phyloP scores from a whole-genome alignment of 371 early-diverging fungal species.

The Catenaria anguillulae region DNA sequence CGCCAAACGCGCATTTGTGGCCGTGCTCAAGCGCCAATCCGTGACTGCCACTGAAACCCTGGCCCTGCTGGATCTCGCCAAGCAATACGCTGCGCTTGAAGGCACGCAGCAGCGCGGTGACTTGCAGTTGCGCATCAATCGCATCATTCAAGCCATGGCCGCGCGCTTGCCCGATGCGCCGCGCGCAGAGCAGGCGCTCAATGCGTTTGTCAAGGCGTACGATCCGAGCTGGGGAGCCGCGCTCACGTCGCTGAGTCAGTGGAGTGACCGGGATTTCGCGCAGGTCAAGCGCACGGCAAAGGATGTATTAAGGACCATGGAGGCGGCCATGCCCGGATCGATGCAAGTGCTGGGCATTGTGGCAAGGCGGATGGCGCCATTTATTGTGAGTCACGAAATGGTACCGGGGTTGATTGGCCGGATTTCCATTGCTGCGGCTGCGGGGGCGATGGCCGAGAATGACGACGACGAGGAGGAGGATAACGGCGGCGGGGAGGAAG shows the following conservation, averaged over 20 bases:
- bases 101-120: neutral
- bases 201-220: slow-evolving; percentile 35
- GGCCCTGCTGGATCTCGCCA: neutral
- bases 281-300: slow-evolving; percentile 42
- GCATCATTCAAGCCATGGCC: slow-evolving; percentile 13
- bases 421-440: no score
- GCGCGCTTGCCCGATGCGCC: slow-evolving; percentile 42
- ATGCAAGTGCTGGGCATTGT: slow-evolving; percentile 54
- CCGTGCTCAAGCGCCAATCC: neutral
- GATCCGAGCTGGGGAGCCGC: slow-evolving; percentile 33
- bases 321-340: slow-evolving; percentile 35
- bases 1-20: neutral
- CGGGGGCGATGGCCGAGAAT: neutral
- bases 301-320: slow-evolving; percentile 44
- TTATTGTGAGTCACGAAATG: slow-evolving; percentile 40
- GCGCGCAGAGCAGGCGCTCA: slow-evolving; percentile 26
- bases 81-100: slow-evolving; percentile 6
- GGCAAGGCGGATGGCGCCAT: slow-evolving; percentile 49
- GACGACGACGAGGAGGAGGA: no score
- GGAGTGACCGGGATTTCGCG: slow-evolving; percentile 33
- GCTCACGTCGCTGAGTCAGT: slow-evolving; percentile 35
- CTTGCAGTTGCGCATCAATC: slow-evolving; percentile 9
- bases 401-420: slow-evolving; percentile 38
- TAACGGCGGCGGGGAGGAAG: no score
- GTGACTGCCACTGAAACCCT: neutral